Evolutionary conservation across 768 basidiomycete species (phyloP), one percentile per base, ranked within the genome.

Genomic region (Gloeophyllum trabeum): DNA sequence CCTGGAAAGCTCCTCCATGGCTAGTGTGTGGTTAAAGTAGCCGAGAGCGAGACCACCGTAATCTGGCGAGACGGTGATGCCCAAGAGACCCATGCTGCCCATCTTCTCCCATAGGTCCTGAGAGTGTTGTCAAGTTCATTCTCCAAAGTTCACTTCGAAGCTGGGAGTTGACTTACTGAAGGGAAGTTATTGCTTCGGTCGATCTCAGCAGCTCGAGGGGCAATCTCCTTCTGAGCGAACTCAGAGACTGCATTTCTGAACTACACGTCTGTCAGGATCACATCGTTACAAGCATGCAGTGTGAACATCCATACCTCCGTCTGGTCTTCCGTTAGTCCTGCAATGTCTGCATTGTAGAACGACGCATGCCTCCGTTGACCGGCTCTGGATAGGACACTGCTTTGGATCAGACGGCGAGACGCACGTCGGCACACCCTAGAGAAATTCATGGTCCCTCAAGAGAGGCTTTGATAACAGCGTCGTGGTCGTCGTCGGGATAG

Each of bases 1-100:
- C 20, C 78, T 67, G 25, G 92, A 94, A 42, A 97, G 65, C 47
- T 88, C 88, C 64, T 97, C 93, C 92, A 96, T 96, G 5, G 87
- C 92, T 38, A 97, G 70, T 3, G 82, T 85, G 60, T 92, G 91
- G 40, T 89, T 73, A 39, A 92, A 69, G 60, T 92, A 93, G 2
- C 91, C 90, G 47, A 87, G 68, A 2, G 69, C 77, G 34, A 94
- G 67, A 2, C 92, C 92, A n/a, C 81, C 79, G 48, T 88, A 87
- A 51, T 84, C 68, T 28, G 81, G 71, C 7, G 79, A 71, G 14
- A 85, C 88, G 4, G 92, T 97, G 20, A 86, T 67, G 43, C 92
- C 92, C 14, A 97, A 73, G 22, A 97, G 69, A 6, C 93, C 93
- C 92, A 98, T 94, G 18, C 75, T 71, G 4, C 92, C 89, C 36